Evolutionary conservation across 192 early-diverging fungal species (phyloP), one percentile per base, ranked within the genome.

Genomic region (Coemansia sp.): DNA sequence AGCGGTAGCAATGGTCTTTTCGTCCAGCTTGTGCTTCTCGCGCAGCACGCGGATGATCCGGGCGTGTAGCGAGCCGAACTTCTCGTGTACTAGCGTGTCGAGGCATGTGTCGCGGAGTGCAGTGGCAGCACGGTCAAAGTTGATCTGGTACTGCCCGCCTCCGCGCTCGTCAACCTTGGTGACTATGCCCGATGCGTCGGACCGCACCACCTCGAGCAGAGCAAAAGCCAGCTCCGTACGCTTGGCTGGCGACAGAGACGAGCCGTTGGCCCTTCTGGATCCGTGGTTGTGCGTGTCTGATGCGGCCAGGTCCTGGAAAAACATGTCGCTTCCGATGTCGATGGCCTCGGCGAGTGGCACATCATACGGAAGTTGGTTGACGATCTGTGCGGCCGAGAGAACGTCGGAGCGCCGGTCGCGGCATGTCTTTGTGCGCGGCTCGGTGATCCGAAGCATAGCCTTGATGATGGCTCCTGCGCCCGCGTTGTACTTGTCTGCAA

Each of bases 11-110:
- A 93, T 68, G 40, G 81, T 61, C 59, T 88, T 88, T 61, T 93
- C 91, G 71, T 93, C 91, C 57, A 93, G 77, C 72, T 90, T 90
- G 18, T 87, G 86, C 71, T 88, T 89, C 45, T 87, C 87, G 64
- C 83, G 74, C 77, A 93, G 64, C 59, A 91, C 84, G 42, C 88
- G 79, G 49, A 89, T 66, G 35, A 91, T 83, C 45, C 91, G 85
- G 25, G 84, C 75, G 37, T 86, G 84, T 4, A 84, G 68, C 7
- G 80, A 64, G 43, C 90, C 90, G 63, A 86, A 89, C 52, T 84
- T 79, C 45, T 88, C 81, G 35, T 82, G 63, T 3, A 93, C 61
- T 25, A 91, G 67, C 0, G 71, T 57, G 53, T 88, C 85, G 7
- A 93, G 66, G 26, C 86, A 45, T 31, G 75, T 69, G 51, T 84